A percentile compares a stretch with the other conserved stretches of the same genome.
These are phyloP conservation scores for Megacollybia marginata DNA, from an alignment of 768 basidiomycete genomes.

Conservation along the genomic window DNA sequence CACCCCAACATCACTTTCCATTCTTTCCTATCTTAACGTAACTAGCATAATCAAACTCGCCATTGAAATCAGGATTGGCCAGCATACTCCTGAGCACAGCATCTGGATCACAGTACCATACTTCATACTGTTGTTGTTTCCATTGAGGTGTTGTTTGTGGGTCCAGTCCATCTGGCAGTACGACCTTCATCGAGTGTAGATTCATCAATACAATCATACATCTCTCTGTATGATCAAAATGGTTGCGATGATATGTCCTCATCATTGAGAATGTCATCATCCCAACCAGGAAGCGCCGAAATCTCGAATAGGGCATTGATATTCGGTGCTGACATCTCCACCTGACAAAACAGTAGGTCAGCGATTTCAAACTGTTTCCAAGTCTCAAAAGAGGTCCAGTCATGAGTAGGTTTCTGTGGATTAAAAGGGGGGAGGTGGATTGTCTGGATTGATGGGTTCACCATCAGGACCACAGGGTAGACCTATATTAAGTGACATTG, in stretches of 20 bases:
- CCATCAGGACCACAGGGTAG: no score
- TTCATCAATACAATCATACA: slow-evolving; percentile 15
- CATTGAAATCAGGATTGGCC: slow-evolving; percentile 12
- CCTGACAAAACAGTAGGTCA: slow-evolving; percentile 4
- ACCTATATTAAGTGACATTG: no score
- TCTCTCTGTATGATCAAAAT: slow-evolving; percentile 8
- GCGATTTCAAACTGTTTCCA: slow-evolving; percentile 2
- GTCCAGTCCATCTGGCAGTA: slow-evolving; percentile 4
- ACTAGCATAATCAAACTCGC: slow-evolving; percentile 7
- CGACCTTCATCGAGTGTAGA: slow-evolving; percentile 9
- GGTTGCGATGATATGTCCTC: not conserved
- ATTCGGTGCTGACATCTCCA: slow-evolving; percentile 4
- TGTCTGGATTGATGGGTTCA: no score
- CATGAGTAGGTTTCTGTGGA: no score
- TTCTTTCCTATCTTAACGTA: not conserved
- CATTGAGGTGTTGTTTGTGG: slow-evolving; percentile 9
- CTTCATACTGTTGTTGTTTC: slow-evolving; percentile 13
- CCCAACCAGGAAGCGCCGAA: no score
- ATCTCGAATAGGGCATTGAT: slow-evolving; percentile 2
- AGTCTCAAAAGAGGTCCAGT: slow-evolving; percentile 4
- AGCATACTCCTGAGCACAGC: slow-evolving; percentile 11
- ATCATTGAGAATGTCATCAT: not conserved
- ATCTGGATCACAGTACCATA: slow-evolving; percentile 15
- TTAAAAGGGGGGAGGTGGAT: no score
- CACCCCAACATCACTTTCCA: not conserved